Percentiles rank a stretch among this genome's conserved stretches.
These are phyloP conservation scores for Phylloporus sp. DNA, from an alignment of 1,284 basidiomycete species.

Conservation along the genomic window DNA sequence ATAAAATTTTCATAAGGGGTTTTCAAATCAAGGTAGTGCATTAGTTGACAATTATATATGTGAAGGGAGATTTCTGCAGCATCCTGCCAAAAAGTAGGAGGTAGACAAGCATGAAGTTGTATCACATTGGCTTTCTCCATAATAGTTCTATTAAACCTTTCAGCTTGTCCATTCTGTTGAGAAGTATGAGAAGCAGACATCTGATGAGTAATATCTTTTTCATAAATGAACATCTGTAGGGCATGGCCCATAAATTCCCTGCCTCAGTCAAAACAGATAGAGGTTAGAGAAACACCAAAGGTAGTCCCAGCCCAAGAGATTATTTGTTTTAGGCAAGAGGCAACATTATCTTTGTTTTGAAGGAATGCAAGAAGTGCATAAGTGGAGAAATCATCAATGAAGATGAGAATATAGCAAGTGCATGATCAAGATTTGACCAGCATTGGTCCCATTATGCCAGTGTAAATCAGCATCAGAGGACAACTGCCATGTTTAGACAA, in stretches of 20 bases:
- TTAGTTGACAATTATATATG: background rate
- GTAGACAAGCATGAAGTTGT: background rate
- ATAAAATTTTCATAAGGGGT: background rate
- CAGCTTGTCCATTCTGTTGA: background rate
- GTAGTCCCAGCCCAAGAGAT: background rate
- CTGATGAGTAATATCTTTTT: background rate
- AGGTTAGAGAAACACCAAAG: background rate
- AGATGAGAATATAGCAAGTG: background rate
- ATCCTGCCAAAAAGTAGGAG: background rate
- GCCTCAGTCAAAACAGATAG: background rate
- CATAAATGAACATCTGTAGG: background rate
- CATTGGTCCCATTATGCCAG: no score
- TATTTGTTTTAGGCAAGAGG: background rate
- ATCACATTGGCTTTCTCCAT: background rate
- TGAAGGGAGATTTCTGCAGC: background rate
- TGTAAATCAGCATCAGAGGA: background rate
- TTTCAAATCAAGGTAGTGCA: background rate
- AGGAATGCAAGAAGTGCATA: background rate
- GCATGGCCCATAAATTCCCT: background rate
- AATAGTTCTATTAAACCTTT: background rate
- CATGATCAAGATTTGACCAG: background rate
- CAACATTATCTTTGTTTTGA: background rate
- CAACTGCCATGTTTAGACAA: no score
- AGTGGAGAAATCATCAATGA: background rate
- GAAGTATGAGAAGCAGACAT: background rate